Percentiles rank a stretch among this genome's conserved stretches.
Evolutionary conservation across 2,329 filamentous ascomycete genomes (phyloP).

Genomic region (Penicillium italicum): DNA sequence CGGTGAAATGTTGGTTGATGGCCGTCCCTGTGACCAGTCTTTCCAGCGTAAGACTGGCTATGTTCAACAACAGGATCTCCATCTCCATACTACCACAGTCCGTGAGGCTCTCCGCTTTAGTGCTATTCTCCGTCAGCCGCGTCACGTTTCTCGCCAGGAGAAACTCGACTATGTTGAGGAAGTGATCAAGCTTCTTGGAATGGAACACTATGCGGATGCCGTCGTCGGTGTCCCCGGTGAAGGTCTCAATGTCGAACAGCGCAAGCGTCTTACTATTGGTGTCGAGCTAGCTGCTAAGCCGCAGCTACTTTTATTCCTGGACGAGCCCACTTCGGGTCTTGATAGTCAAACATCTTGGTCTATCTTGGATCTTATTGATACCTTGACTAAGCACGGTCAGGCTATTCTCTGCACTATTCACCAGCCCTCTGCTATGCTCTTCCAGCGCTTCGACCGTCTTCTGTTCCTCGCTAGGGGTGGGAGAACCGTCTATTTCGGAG

Average conservation of each 20-base stretch:
- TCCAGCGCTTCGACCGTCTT: constrained; percentile 73
- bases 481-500: constrained; percentile 66
- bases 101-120: constrained; percentile 85
- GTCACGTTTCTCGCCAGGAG: constrained; percentile 65
- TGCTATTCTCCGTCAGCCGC: constrained; percentile 78
- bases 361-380: constrained; percentile 82
- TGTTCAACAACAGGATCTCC: constrained; percentile 88
- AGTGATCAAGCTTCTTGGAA: constrained; percentile 84
- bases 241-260: constrained; percentile 62
- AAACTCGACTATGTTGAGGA: constrained; percentile 86
- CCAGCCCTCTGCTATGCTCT: constrained; percentile 92
- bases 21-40: constrained; percentile 67
- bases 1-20: constrained; percentile 82
- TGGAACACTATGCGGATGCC: constrained; percentile 86
- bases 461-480: constrained; percentile 64
- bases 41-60: constrained; percentile 94
- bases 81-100: constrained; percentile 78
- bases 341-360: constrained; percentile 93
- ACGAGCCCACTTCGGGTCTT: constrained; percentile 91
- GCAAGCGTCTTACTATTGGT: constrained; percentile 81
- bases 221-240: constrained; percentile 87
- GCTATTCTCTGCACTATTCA: constrained; percentile 97
- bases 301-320: constrained; percentile 81
- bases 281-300: constrained; percentile 95
- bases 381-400: constrained; percentile 82